These are phyloP conservation scores for Butyriboletus loyo DNA, from an alignment of 768 basidiomycete species.

Conservation along the genomic window DNA sequence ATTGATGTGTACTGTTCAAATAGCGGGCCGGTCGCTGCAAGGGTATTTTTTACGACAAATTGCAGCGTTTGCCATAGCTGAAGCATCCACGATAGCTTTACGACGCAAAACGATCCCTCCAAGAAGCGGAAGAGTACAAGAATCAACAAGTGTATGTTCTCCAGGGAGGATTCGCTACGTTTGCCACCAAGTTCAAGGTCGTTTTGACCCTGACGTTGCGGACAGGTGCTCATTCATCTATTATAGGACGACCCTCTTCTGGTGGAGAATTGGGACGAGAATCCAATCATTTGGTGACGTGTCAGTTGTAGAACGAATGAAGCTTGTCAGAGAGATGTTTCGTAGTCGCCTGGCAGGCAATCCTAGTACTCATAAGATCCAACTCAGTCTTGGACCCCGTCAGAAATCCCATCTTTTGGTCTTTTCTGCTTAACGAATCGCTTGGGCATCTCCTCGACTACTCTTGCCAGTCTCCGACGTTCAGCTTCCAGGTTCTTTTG, in stretches of 20 bases:
- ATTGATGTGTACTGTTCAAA: slow-evolving; percentile 1
- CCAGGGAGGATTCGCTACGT: slow-evolving; percentile 67
- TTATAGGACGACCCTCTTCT: slow-evolving; percentile 60
- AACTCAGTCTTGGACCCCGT: slow-evolving; percentile 6
- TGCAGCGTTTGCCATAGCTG: background rate
- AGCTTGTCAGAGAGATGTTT: background rate
- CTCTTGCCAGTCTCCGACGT: slow-evolving; percentile 49
- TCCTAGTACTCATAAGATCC: background rate
- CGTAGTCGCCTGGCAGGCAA: no score
- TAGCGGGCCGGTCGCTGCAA: slow-evolving; percentile 78
- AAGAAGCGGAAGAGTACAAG: slow-evolving; percentile 39
- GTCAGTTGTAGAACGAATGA: background rate
- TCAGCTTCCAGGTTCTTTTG: slow-evolving; percentile 54
- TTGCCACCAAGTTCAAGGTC: slow-evolving; percentile 70
- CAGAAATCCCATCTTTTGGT: slow-evolving; percentile 25
- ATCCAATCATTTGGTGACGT: slow-evolving; percentile 50
- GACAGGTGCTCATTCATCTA: slow-evolving; percentile 1
- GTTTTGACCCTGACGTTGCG: background rate
- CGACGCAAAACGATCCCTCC: slow-evolving; percentile 54
- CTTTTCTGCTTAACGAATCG: slow-evolving; percentile 46
- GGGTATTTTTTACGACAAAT: slow-evolving; percentile 38
- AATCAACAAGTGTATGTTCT: slow-evolving; percentile 63
- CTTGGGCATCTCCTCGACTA: slow-evolving; percentile 61
- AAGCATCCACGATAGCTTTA: slow-evolving; percentile 49
- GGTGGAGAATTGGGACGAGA: slow-evolving; percentile 73